Percentiles rank a stretch among this genome's conserved stretches.
phyloP scores from a whole-genome alignment of 1,284 basidiomycete genomes.

The Serendipita sp. region DNA sequence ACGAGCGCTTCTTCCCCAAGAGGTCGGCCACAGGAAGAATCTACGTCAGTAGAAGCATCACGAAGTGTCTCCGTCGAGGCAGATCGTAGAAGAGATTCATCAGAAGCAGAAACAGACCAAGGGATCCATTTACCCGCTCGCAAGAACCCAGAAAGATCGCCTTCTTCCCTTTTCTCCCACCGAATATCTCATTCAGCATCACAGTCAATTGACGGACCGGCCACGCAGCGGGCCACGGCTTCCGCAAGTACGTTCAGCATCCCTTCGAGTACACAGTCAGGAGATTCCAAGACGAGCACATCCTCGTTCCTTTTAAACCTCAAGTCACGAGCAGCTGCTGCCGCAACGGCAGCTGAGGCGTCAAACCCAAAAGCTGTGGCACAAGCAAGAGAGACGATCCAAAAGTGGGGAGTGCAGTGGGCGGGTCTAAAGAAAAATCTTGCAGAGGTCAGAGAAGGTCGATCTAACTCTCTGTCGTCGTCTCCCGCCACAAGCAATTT shows the following conservation, averaged over 20 bases:
- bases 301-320: slow-evolving; percentile 43
- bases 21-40: not conserved
- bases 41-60: not conserved
- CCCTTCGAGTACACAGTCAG: slow-evolving; percentile 27
- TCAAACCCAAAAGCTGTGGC: slow-evolving; percentile 31
- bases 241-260: not conserved
- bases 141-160: not conserved
- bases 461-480: not conserved
- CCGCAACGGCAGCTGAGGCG: slow-evolving; percentile 68
- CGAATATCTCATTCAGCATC: not conserved
- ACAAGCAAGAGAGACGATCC: slow-evolving; percentile 65
- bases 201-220: not conserved
- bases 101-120: not conserved
- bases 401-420: slow-evolving; percentile 81
- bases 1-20: not conserved
- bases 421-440: slow-evolving; percentile 42
- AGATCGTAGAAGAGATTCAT: not conserved
- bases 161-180: not conserved
- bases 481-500: not conserved
- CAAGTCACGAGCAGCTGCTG: slow-evolving; percentile 47
- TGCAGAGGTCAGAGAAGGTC: slow-evolving; percentile 8
- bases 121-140: not conserved
- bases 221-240: not conserved
- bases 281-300: slow-evolving; percentile 26
- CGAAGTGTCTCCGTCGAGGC: not conserved